Evolutionary conservation across 352 stramenopile species (phyloP).

Genomic region (Phytophthora megakarya): DNA sequence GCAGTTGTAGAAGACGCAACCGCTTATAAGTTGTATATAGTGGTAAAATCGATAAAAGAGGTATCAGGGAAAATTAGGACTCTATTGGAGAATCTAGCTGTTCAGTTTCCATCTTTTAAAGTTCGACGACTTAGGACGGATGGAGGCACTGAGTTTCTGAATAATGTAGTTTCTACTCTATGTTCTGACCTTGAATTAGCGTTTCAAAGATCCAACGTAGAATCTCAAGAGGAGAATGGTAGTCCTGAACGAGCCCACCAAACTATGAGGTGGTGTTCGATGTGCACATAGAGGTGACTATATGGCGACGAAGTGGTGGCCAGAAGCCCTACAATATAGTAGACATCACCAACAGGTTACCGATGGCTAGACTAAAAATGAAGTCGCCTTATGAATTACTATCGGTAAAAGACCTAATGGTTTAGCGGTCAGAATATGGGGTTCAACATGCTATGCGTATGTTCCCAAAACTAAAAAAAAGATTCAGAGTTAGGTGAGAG

Average conservation of each 20-base stretch:
- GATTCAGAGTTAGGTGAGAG: constrained; percentile 6
- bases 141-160: constrained; percentile 3
- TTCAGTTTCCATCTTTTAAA: constrained; percentile 12
- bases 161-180: constrained; percentile 2
- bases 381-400: constrained; percentile 12
- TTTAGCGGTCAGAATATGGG: constrained; percentile 4
- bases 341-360: constrained; percentile 6
- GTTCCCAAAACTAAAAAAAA: constrained; percentile 11
- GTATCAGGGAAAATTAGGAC: too few species aligned
- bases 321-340: constrained; percentile 1
- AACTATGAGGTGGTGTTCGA: neutral
- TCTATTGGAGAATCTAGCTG: neutral
- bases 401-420: neutral
- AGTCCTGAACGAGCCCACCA: constrained; percentile 1
- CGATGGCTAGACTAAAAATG: constrained; percentile 4
- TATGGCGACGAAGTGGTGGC: constrained; percentile 9
- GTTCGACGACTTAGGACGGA: constrained; percentile 4
- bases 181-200: neutral
- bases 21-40: too few species aligned
- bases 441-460: constrained; percentile 2
- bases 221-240: constrained; percentile 10
- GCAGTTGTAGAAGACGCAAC: too few species aligned
- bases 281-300: neutral
- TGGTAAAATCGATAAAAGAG: too few species aligned
- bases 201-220: constrained; percentile 11